Evolutionary conservation across 352 stramenopile species (phyloP).

Genomic region (Pythium biforme): DNA sequence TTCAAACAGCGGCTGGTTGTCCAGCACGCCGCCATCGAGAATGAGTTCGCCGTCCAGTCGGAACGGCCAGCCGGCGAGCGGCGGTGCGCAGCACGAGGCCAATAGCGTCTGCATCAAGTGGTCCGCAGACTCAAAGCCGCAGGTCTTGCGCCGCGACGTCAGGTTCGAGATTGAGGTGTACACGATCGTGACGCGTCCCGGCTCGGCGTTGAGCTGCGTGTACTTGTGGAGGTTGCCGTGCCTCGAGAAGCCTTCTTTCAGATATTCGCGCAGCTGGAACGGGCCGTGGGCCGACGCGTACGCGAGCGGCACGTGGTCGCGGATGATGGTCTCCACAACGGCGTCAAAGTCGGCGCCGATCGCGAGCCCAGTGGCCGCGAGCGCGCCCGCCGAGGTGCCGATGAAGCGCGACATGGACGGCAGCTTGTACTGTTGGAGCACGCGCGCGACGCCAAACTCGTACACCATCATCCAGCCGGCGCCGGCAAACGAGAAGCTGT

Average conservation of each 20-base stretch:
- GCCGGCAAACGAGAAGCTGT: conserved; percentile 39
- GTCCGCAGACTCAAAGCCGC: conserved; percentile 26
- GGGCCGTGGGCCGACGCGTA: conserved; percentile 1
- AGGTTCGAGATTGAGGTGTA: conserved; percentile 33
- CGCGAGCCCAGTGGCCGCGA: conserved; percentile 29
- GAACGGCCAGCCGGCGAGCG: conserved; percentile 33
- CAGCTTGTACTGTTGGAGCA: conserved; percentile 28
- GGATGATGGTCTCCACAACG: conserved; percentile 27
- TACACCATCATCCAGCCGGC: conserved; percentile 45
- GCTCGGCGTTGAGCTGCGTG: conserved; percentile 21
- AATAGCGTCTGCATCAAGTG: conserved; percentile 29
- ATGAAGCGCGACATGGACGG: conserved; percentile 27
- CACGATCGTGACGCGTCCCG: conserved; percentile 22
- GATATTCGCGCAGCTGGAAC: conserved; percentile 36
- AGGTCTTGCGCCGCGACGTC: conserved; percentile 22
- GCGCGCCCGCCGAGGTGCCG: conserved; percentile 36
- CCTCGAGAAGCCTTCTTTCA: background rate
- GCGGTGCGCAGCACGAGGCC: conserved; percentile 34
- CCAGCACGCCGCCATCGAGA: conserved; percentile 40
- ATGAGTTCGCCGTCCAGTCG: conserved; percentile 40
- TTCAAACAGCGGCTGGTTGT: conserved; percentile 36
- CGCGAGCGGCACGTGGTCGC: conserved; percentile 22
- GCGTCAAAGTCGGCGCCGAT: conserved; percentile 37
- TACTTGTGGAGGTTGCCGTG: conserved; percentile 26
- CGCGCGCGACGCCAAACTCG: conserved; percentile 42